Conservation (phyloP, 257 asterid species). For the Gynochthodes officinalis region DNA sequence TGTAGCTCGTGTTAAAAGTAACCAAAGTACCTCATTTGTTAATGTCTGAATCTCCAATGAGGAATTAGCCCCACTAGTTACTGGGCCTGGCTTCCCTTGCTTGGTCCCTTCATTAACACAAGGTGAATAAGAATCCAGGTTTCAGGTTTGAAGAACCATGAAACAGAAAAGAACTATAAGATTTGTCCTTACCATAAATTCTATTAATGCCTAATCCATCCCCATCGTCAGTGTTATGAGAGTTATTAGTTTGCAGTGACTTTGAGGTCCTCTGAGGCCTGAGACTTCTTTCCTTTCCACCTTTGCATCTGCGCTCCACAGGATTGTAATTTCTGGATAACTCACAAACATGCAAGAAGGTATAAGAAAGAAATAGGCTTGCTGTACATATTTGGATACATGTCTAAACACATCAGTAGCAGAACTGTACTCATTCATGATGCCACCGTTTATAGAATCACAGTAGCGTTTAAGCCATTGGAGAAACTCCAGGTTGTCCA, state of each 20-base stretch:
- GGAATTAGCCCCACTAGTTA: conserved; percentile 29
- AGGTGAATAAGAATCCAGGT: conserved; percentile 12
- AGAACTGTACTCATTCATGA: conserved; percentile 65
- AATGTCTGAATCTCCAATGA: conserved; percentile 48
- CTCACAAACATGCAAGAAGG: conserved; percentile 22
- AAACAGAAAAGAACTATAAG: conserved; percentile 7
- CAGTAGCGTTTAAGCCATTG: conserved; percentile 96
- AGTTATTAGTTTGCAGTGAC: conserved; percentile 68
- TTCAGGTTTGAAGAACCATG: conserved; percentile 3
- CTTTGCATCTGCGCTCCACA: conserved; percentile 79
- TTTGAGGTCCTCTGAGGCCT: conserved; percentile 58
- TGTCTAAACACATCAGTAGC: conserved; percentile 15
- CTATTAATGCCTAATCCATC: conserved; percentile 41
- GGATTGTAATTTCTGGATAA: conserved; percentile 72
- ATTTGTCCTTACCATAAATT: conserved; percentile 36
- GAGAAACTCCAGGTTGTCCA: conserved; percentile 92
- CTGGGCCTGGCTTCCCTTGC: conserved; percentile 40
- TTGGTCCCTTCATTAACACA: conserved; percentile 42
- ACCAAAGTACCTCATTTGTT: conserved; percentile 59
- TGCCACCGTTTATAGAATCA: conserved; percentile 84
- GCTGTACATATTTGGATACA: neutral
- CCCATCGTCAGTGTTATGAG: conserved; percentile 36
- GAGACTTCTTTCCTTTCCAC: conserved; percentile 57
- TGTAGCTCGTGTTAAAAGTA: neutral
- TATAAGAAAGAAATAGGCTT: conserved; percentile 7